A percentile compares a stretch with the other conserved stretches of the same genome.
These are phyloP conservation scores for Boletus insuetus DNA, from an alignment of 768 basidiomycete genomes.

Conservation along the genomic window DNA sequence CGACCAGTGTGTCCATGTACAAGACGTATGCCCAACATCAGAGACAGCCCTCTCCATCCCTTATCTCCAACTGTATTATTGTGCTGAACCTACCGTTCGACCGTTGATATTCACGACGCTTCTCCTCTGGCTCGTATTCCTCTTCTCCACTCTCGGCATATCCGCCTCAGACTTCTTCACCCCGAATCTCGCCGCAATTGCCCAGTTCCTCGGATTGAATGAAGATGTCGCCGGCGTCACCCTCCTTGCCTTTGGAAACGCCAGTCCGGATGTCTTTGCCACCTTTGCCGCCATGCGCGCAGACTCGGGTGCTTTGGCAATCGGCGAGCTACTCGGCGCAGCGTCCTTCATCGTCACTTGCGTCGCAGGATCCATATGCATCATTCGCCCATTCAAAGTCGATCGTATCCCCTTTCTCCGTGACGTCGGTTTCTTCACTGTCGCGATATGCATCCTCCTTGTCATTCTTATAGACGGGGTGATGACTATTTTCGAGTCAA, in stretches of 20 bases:
- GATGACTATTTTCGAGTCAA: conserved; percentile 71
- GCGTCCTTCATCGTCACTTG: conserved; percentile 95
- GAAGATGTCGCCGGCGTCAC: conserved; percentile 97
- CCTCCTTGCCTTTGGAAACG: conserved; percentile 95
- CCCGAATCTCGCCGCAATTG: conserved; percentile 90
- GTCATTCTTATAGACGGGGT: conserved; percentile 72
- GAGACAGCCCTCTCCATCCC: conserved; percentile 67
- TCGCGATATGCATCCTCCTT: conserved; percentile 74
- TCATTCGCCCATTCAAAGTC: conserved; percentile 93
- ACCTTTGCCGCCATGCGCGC: conserved; percentile 92
- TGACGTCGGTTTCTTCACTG: conserved; percentile 91
- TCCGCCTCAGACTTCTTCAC: conserved; percentile 97
- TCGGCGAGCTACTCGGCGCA: conserved; percentile 94
- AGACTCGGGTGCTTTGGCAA: conserved; percentile 82
- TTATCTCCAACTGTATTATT: conserved; percentile 73
- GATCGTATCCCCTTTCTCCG: conserved; percentile 78
- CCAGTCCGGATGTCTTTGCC: conserved; percentile 93
- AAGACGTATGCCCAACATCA: conserved; percentile 51
- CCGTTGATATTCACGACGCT: conserved; percentile 62
- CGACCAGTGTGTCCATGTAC: conserved; percentile 66
- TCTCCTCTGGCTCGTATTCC: conserved; percentile 79
- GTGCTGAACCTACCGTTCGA: conserved; percentile 51
- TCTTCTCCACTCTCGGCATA: conserved; percentile 95
- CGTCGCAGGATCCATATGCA: conserved; percentile 96
- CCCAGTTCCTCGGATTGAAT: conserved; percentile 79